These are phyloP conservation scores for Geotrichum bryndzae DNA, from an alignment of 1,139 yeast species.

Conservation along the genomic window DNA sequence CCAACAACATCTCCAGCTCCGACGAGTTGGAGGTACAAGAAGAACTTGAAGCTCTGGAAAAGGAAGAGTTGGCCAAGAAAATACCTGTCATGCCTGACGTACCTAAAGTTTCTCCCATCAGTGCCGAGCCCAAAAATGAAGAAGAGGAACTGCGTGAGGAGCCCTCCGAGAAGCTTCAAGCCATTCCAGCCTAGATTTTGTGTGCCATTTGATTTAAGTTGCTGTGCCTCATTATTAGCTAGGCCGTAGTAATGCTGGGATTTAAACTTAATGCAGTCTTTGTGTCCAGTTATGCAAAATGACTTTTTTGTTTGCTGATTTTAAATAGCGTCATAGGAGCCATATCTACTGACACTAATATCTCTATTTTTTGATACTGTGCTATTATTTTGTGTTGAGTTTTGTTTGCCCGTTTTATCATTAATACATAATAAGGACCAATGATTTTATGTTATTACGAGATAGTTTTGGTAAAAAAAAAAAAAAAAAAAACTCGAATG, in stretches of 20 bases:
- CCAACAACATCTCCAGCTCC: constrained; percentile 43
- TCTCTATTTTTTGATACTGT: too few relatives aligned
- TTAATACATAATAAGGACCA: too few relatives aligned
- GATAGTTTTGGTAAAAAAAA: too few relatives aligned
- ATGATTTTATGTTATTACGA: too few relatives aligned
- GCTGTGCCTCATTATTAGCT: neutral
- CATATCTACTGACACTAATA: too few relatives aligned
- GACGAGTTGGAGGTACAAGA: constrained; percentile 65
- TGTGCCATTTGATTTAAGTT: neutral
- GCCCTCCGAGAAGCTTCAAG: neutral
- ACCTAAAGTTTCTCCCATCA: neutral
- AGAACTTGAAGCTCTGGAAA: constrained; percentile 50
- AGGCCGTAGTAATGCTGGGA: neutral
- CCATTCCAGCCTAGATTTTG: constrained; percentile 6
- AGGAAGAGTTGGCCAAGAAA: constrained; percentile 35
- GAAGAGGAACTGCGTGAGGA: neutral
- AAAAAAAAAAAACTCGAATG: too few relatives aligned
- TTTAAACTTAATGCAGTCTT: neutral
- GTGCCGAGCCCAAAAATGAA: neutral
- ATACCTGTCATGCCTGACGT: constrained; percentile 20
- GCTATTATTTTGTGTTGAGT: too few relatives aligned
- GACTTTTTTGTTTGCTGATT: too few relatives aligned
- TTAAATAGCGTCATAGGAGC: too few relatives aligned
- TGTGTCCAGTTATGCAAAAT: neutral
- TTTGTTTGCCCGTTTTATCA: too few relatives aligned